Conservation (phyloP, 257 asterid species). For the Solanum medicagineum region DNA sequence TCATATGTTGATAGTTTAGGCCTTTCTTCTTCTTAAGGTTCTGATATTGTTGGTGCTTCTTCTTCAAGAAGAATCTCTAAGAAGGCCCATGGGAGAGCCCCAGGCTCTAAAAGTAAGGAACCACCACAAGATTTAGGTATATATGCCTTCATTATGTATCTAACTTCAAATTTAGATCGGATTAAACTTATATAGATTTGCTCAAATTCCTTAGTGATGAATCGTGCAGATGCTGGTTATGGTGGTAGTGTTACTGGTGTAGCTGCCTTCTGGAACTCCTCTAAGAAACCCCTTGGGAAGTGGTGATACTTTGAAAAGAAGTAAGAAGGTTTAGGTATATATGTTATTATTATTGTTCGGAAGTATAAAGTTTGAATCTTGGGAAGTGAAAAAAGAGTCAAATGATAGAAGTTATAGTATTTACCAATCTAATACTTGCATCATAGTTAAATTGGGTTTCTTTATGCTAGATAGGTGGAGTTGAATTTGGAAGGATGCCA, state of each 20-base stretch:
- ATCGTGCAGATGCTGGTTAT: not conserved
- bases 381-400: not conserved
- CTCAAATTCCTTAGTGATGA: not conserved
- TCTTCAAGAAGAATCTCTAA: too few species aligned
- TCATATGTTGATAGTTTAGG: too few species aligned
- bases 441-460: not conserved
- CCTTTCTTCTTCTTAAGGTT: not conserved
- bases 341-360: not conserved
- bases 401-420: not conserved
- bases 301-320: fast-evolving
- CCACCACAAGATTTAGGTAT: not conserved
- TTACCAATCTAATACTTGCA: not conserved
- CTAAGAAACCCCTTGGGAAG: too few species aligned
- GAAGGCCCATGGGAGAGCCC: not conserved
- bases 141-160: too few species aligned
- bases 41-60: not conserved
- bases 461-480: not conserved
- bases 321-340: not conserved
- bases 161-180: too few species aligned
- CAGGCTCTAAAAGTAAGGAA: too few species aligned
- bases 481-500: not conserved
- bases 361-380: not conserved
- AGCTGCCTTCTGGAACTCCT: not conserved
- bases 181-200: not conserved
- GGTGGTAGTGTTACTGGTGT: not conserved